Evolutionary conservation across 2,329 filamentous ascomycete species (phyloP), one percentile per base, ranked within the genome.

Genomic region (Sclerotinia sclerotiorum): DNA sequence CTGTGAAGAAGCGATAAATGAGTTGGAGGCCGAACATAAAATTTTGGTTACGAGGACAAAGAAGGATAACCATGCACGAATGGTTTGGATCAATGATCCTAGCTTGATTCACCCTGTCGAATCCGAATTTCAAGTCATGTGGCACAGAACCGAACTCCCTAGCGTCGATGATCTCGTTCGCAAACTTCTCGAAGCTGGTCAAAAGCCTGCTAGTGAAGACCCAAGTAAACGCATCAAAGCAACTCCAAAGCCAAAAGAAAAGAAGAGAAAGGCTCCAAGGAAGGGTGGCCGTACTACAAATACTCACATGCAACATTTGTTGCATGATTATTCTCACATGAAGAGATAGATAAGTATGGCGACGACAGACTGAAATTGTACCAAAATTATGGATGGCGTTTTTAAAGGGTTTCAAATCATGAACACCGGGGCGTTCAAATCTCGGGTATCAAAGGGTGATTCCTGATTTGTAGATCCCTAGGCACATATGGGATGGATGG

Each of bases 71-170:
- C 87, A 91, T 74, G 89, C 94, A 1, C 88, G 90, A 75, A 92
- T 90, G 82, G 89, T 99, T 65, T 98, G 94, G 93, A 85, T 89
- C 65, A 92, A 99, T 79, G 92, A 97, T 75, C 87, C 93, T 19
- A 89, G 88, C 17, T 85, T 97, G 65, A 86, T 88, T 75, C 86
- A 93, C 77, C 78, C 82, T 48, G 89, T 98, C 73, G 93, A 97
- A 76, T 81, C 86, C 11, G 93, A 97, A 78, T 97, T 98, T 79
- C 85, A 89, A 78, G 82, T 83, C 69, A 90, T 94, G 81, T 99
- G 94, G 93, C 85, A 90, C 71, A 90, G 90, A 76, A 90, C 65
- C 5, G 87, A 88, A 74, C 82, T 98, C 32, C 95, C 95, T 19
- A 75, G 75, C 46, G 73, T 78, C 10, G 77, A 79, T 67, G 78